Base-by-base conservation (phyloP, 306 rosid species). In the Sicyos edulis region DNA sequence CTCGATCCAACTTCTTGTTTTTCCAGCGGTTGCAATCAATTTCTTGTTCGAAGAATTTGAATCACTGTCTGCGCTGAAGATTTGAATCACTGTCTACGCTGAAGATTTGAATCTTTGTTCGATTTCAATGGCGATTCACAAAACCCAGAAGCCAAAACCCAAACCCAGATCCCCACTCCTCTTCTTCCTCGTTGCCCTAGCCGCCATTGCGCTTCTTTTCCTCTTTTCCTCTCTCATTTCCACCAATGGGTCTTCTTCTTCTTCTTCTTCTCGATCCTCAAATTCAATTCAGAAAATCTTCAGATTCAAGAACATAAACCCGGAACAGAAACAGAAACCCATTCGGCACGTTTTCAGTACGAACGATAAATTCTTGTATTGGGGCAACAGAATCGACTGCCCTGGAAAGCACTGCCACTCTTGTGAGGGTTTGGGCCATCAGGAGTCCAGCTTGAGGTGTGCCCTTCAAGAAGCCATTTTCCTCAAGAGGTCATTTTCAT, bases 401-500 rank as follows among this genome's bases (percentile, higher is more conserved):
- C 99, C 99, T 0, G 99, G 97, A 8, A 93, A 91, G 69, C 99
- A 93, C 54, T 91, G 97, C 60, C 80, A 83, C 1, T 78, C 95
- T 17, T 93, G 97, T 20, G 97, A 84, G 71, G 99, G 99, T 47
- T 82, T 93, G 73, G 99, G 96, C 60, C 97, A 93, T 80, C 97
- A 93, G 75, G 99, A 93, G 68, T 91, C 99, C 17, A 93, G 99
- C 85, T 96, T 93, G 78, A 76, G 99, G 73, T 89, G 99, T 42
- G 99, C 96, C 57, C 92, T 93, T 3, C 96, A 91, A 80, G 99
- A 93, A 53, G 97, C 99, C 61, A 53, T 89, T 78, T 90, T 78
- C 40, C 98, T 93, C 45, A 73, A 34, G 11, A 89, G 88, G 90
- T 85, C 70, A 45, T 22, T 21, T 7, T 0, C 53, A 1, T 21